A percentile compares a stretch with the other conserved stretches of the same genome.
phyloP scores from a whole-genome alignment of 2,329 filamentous ascomycete species.

The Colletotrichum musae region DNA sequence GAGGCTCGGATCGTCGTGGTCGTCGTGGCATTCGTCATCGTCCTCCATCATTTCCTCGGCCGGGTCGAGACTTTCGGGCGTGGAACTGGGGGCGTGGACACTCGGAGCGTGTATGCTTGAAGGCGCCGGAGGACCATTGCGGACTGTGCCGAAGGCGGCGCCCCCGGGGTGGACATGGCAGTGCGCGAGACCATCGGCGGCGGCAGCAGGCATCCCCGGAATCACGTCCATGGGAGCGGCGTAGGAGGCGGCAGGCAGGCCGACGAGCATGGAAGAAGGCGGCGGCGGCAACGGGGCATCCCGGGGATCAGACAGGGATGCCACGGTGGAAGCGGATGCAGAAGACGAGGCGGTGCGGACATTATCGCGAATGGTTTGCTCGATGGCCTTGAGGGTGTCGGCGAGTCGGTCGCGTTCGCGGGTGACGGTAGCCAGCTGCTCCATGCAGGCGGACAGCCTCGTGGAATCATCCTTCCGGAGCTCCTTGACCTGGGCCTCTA shows the following conservation, averaged over 20 bases:
- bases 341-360: slow-evolving; percentile 27
- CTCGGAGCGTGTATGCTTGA: slow-evolving; percentile 27
- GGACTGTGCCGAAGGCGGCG: slow-evolving; percentile 8
- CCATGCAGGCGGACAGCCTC: slow-evolving; percentile 45
- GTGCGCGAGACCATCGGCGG: not conserved
- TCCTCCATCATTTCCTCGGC: not conserved
- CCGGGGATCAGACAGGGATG: slow-evolving; percentile 16
- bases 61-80: slow-evolving; percentile 29
- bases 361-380: slow-evolving; percentile 38
- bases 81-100: slow-evolving; percentile 22
- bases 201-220: slow-evolving; percentile 5
- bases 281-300: not conserved
- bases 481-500: slow-evolving; percentile 48
- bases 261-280: not conserved
- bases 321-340: not conserved
- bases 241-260: not conserved
- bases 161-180: not conserved
- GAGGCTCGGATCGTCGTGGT: slow-evolving; percentile 13
- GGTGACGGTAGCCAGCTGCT: slow-evolving; percentile 46
- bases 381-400: slow-evolving; percentile 39
- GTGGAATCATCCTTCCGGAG: slow-evolving; percentile 46
- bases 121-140: not conserved
- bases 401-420: slow-evolving; percentile 44
- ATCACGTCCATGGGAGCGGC: not conserved
- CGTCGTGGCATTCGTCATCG: slow-evolving; percentile 13